Base-by-base conservation (phyloP, 306 rosid species). In the Fagus crenata region DNA sequence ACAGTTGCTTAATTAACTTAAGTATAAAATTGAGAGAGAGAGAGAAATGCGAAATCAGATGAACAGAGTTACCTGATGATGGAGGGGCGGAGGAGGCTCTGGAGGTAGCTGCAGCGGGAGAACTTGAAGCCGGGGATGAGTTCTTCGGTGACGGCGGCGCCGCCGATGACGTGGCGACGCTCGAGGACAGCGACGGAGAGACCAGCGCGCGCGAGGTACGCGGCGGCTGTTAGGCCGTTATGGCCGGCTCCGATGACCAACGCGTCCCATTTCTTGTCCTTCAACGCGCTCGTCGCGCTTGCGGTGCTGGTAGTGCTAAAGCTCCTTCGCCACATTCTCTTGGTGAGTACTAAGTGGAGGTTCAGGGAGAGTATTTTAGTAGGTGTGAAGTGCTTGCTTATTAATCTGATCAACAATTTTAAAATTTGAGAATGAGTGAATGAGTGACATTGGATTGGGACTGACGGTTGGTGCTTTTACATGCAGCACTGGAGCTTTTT, bases 161-260 rank as follows among this genome's bases (percentile, higher is more conserved):
- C 98, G 14, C 98, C 98, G 54, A 94, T 85, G 35, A 92, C 73
- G 84, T 89, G 93, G 13, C 97, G 98, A 49, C 97, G 91, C 80
- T 94, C 98, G 43, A 94, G 95, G 54, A 94, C 98, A 1, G 92
- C 97, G 32, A 90, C 96, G n/a, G 97, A 92, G 67, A 92, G 97
- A 15, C 96, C 97, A 6, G 76, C 91, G 1, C 97, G 97, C 33
- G 97, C 93, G 18, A 95, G 91, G 76, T 95, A 95, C 2, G 98
- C 92, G n/a, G 98, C 97, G 0, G 97, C 92, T 0, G 93, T 90
- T 79, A 95, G 88, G 71, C 98, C 98, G 82, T 95, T 95, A 84
- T 95, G 98, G 87, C 96, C 97, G 5, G 92, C 98, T 68, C 98
- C 98, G 75, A 95, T 83, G 40, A 95, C 58, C 7, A 95, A 82